Evolutionary conservation across 2,329 filamentous ascomycete genomes (phyloP).

Genomic region (Aureobasidium pullulans): DNA sequence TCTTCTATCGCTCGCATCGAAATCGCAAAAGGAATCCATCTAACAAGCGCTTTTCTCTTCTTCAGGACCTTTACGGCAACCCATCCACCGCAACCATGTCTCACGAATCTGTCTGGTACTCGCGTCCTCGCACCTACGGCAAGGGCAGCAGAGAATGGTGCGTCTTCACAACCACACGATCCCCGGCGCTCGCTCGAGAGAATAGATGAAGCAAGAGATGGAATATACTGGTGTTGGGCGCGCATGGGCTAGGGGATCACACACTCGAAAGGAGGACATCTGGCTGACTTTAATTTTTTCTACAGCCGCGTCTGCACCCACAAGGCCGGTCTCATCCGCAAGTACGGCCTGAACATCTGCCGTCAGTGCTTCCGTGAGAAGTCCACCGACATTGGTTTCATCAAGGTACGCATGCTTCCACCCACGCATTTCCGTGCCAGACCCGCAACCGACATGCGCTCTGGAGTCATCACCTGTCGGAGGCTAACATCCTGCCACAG

Average conservation of each 20-base stretch:
- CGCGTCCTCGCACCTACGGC: slow-evolving; percentile 92
- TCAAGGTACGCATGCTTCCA: slow-evolving; percentile 47
- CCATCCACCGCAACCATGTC: slow-evolving; percentile 55
- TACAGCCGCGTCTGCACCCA: slow-evolving; percentile 79
- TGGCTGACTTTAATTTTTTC: slow-evolving; percentile 23
- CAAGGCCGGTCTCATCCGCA: slow-evolving; percentile 98
- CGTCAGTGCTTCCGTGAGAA: slow-evolving; percentile 66
- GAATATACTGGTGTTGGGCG: not conserved
- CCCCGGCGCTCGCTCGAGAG: not conserved
- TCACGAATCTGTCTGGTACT: slow-evolving; percentile 99
- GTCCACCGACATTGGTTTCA: slow-evolving; percentile 59
- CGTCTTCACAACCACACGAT: slow-evolving; percentile 32
- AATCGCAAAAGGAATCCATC: not conserved
- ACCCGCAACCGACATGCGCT: slow-evolving; percentile 12
- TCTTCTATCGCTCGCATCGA: not conserved
- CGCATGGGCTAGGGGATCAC: not conserved
- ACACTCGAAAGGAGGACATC: not conserved
- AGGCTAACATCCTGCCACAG: slow-evolving; percentile 17
- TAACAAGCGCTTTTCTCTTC: slow-evolving; percentile 9
- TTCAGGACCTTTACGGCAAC: slow-evolving; percentile 10
- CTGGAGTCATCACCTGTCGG: slow-evolving; percentile 12
- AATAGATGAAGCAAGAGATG: slow-evolving; percentile 2
- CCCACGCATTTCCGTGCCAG: slow-evolving; percentile 6
- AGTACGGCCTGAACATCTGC: slow-evolving; percentile 90
- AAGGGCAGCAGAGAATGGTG: slow-evolving; percentile 94